These are phyloP conservation scores for Alternaria panax DNA, from an alignment of 2,329 filamentous ascomycete genomes.

Conservation along the genomic window DNA sequence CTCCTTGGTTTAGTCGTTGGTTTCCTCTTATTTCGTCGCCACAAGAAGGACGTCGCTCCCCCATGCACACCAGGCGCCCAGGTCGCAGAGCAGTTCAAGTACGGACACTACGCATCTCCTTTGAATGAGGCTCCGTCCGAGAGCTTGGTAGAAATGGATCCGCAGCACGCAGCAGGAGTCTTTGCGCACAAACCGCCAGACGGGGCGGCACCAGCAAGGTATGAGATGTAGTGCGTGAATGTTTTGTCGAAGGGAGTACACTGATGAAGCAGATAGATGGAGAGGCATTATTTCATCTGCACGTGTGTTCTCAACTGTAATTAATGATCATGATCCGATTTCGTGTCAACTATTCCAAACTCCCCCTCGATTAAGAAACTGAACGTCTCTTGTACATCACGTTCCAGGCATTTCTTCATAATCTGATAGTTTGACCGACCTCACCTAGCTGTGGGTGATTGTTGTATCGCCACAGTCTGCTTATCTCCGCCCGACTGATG, in stretches of 20 bases:
- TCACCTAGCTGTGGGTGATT: neutral
- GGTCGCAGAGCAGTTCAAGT: neutral
- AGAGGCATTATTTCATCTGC: neutral
- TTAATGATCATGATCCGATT: neutral
- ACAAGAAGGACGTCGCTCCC: neutral
- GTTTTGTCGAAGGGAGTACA: neutral
- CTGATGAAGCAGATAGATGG: too few species aligned
- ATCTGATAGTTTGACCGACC: neutral
- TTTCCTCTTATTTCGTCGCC: constrained; percentile 1
- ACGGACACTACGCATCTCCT: neutral
- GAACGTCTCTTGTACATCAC: neutral
- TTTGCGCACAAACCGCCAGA: neutral
- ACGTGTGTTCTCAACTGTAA: neutral
- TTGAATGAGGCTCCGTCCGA: neutral
- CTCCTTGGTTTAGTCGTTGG: neutral
- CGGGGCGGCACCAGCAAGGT: neutral
- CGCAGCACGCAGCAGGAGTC: neutral
- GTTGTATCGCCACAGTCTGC: neutral
- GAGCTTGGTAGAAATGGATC: neutral
- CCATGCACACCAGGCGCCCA: neutral
- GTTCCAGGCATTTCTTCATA: neutral
- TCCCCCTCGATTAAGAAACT: neutral
- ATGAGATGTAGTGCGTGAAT: neutral
- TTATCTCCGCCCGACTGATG: neutral
- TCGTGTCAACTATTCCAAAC: neutral